These are phyloP conservation scores for Nicotiana otophora DNA, from an alignment of 257 asterid genomes.

Conservation along the genomic window DNA sequence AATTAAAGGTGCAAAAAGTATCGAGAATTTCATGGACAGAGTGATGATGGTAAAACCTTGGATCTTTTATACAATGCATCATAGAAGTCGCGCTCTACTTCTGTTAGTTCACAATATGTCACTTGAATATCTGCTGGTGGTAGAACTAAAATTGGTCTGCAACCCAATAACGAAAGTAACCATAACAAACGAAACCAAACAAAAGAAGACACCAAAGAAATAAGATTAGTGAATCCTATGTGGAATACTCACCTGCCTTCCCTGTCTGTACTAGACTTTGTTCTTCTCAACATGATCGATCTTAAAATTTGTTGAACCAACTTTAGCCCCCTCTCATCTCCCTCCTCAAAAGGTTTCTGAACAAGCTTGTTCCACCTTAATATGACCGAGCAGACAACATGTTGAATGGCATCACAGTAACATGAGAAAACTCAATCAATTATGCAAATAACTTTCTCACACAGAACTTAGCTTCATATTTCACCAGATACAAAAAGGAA, in stretches of 20 bases:
- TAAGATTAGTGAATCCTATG: conserved; percentile 1
- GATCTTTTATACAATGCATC: conserved; percentile 90
- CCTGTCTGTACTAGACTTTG: conserved; percentile 80
- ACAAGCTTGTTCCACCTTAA: conserved; percentile 94
- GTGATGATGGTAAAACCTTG: conserved; percentile 44
- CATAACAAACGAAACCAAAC: conserved; percentile 6
- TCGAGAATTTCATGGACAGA: not conserved
- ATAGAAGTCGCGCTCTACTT: conserved; percentile 82
- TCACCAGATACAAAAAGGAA: conserved; percentile 2
- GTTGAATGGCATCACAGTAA: conserved; percentile 2
- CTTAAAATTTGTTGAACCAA: conserved; percentile 77
- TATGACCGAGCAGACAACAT: conserved; percentile 13
- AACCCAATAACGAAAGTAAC: conserved; percentile 13
- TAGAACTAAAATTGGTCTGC: conserved; percentile 89
- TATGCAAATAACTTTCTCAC: not conserved
- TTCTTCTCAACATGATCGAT: conserved; percentile 93
- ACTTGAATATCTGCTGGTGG: conserved; percentile 93
- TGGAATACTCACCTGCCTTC: conserved; percentile 69
- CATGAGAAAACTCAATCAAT: conserved; percentile 8
- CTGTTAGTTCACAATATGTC: conserved; percentile 72
- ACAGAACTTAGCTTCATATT: not conserved
- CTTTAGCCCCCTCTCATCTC: conserved; percentile 85
- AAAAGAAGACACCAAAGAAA: not conserved
- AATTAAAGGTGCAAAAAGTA: conserved; percentile 2
- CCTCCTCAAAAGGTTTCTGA: conserved; percentile 96